Conservation (phyloP, 164 flowering plant genomes). For the Tetrastigma voinierianum region DNA sequence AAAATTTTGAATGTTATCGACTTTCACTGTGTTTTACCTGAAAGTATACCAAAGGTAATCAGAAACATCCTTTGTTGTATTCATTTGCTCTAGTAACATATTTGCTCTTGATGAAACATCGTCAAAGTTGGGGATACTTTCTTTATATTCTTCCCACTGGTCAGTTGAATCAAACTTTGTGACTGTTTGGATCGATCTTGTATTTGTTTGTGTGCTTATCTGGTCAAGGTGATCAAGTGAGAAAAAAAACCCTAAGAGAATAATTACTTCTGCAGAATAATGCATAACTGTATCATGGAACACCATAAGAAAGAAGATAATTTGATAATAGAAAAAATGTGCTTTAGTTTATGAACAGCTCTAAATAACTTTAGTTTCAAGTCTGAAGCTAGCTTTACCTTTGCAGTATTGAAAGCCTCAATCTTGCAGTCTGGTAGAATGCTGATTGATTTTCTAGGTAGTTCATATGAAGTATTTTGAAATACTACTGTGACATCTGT, state of each 20-base stretch:
- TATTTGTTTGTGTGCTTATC: slow-evolving; percentile 44
- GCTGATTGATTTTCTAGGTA: slow-evolving; percentile 67
- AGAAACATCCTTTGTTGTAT: slow-evolving; percentile 53
- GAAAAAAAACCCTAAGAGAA: too few relatives aligned
- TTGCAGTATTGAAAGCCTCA: slow-evolving; percentile 74
- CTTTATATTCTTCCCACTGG: slow-evolving; percentile 43
- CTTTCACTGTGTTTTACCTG: slow-evolving; percentile 41
- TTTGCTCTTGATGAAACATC: slow-evolving; percentile 36
- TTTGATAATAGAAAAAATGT: too few relatives aligned
- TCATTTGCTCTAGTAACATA: slow-evolving; percentile 49
- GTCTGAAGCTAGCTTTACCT: slow-evolving; percentile 39
- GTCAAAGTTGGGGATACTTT: slow-evolving; percentile 32
- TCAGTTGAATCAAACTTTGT: slow-evolving; percentile 28
- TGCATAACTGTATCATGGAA: too few relatives aligned
- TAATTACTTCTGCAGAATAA: background rate
- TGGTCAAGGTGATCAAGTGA: slow-evolving; percentile 14
- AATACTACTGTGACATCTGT: slow-evolving; percentile 32
- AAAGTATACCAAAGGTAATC: slow-evolving; percentile 83
- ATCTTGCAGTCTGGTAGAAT: slow-evolving; percentile 78
- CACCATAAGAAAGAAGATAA: too few relatives aligned
- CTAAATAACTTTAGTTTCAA: too few relatives aligned
- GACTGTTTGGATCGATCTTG: slow-evolving; percentile 32
- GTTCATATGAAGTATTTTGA: slow-evolving; percentile 31
- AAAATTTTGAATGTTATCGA: too few relatives aligned
- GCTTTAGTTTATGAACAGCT: too few relatives aligned